Base-by-base conservation (phyloP, 352 stramenopile species). In the Globisporangium mamillatum region DNA sequence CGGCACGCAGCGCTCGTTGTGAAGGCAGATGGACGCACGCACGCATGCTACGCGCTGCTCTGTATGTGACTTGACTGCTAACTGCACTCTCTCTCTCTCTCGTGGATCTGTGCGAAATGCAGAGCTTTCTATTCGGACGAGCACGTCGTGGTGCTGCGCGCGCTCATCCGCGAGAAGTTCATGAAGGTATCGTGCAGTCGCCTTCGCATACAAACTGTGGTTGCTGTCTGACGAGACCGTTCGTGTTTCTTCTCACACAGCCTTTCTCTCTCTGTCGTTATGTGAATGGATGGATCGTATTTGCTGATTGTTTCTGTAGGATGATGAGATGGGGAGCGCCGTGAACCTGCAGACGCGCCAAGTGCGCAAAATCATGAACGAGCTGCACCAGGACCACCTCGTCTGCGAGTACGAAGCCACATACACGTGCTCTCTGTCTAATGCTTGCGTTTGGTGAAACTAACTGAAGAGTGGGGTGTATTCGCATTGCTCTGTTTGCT, bases 51-150 rank as follows among this genome's bases (percentile, higher is more conserved):
- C n/a, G n/a, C 18, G 7, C 3, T 5, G 9, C 1, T 55, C 48
- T 55, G 3, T 29, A 3, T 27, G 14, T 50, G 34, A 32, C 41
- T 18, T n/a, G 34, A 16, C 14, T 16, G 3, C 57, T 63, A 4
- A 25, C 14, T 0, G 4, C 16, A 6, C 27, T 29, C 25, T 6
- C 12, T 38, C 27, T 29, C 46, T 65, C 22, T 62, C 16, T 38
- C 10, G 61, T 10, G 29, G 56, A 5, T 44, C 32, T 54, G 18
- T 66, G 44, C 16, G 32, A 32, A 18, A 58, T 16, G 27, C 58
- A 96, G 89, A 52, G 87, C 89, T n/a, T 96, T 94, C 66, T 96
- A 96, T 48, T 84, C 89, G 61, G 89, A 96, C 60, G 89, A 96
- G 67, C 87, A 95, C 50, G 77, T 95, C 24, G 86, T 96, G n/a